These are phyloP conservation scores for Lablab purpureus DNA, from an alignment of 306 rosid species.

Conservation along the genomic window DNA sequence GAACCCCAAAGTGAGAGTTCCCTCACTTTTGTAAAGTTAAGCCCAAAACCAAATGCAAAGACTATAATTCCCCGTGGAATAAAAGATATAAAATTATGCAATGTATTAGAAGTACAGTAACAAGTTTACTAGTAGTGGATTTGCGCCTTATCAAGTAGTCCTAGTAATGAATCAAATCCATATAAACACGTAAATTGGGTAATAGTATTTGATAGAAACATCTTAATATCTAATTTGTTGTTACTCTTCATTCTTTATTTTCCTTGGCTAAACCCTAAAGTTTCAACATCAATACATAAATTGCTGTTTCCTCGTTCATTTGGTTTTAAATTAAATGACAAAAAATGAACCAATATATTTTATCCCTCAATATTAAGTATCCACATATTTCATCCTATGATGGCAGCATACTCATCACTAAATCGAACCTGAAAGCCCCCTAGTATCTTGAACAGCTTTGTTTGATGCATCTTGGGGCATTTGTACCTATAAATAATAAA, in stretches of 20 bases:
- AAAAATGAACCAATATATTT: slow-evolving; percentile 31
- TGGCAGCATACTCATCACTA: slow-evolving; percentile 34
- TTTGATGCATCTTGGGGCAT: slow-evolving; percentile 97
- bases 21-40: not conserved
- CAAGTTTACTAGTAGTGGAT: not conserved
- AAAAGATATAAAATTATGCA: slow-evolving; percentile 1
- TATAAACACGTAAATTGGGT: not conserved
- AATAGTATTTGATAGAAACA: slow-evolving; percentile 4
- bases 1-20: not conserved
- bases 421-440: slow-evolving; percentile 89
- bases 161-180: not conserved
- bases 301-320: not conserved
- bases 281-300: slow-evolving; percentile 26
- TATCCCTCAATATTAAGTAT: not conserved
- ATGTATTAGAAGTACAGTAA: not conserved
- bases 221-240: slow-evolving; percentile 2
- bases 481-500: slow-evolving; percentile 66
- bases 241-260: not conserved
- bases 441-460: slow-evolving; percentile 75
- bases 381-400: slow-evolving; percentile 17
- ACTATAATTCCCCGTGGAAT: not conserved
- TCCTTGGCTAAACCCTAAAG: slow-evolving; percentile 1
- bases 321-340: slow-evolving; percentile 7
- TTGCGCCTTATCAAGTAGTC: not conserved
- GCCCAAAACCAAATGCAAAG: not conserved